Evolutionary conservation across 768 basidiomycete species (phyloP), one percentile per base, ranked within the genome.

Genomic region (Amanita pseudoporphyria): DNA sequence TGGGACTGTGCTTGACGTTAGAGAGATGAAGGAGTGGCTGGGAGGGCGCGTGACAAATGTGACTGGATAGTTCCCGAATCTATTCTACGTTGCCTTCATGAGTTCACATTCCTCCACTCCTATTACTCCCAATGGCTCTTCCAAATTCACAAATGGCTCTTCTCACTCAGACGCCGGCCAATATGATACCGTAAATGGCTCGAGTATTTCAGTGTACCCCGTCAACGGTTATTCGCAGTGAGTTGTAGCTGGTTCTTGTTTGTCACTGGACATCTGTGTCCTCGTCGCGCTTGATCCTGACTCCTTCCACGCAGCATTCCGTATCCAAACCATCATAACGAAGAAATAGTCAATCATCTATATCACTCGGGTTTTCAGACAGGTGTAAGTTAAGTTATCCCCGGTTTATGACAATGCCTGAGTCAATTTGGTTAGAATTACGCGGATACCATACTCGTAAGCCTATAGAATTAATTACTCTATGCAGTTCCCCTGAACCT

Each of bases 351-450:
- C 56, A 77, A 78, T 62, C 84, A 90, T 64, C 64, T 90, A 56
- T 88, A 85, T 65, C 79, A 83, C 56, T 71, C 84, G 51, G 87
- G 86, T 32, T 90, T 90, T 63, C 82, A 87, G 61, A 81, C 80
- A 47, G 85, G 88, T 60, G 86, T 89, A 69, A 64, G 87, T 76
- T 46, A 10, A 26, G 54, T 38, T 38, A 38, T 39, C 33, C 39
- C 44, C 21, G 46, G 37, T 47, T 52, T 31, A 18, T 40, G 32
- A 41, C 9, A 21, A 54, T 45, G 46, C 47, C 58, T 54, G 24
- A 31, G 19, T 41, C 52, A 30, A 52, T 49, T 52, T 49, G 52
- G 47, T 47, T 61, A 89, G 87, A 85, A 88, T 66, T 89, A 88
- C 59, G 78, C 87, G 51, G 88, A 90, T 64, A 87, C 83, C 36